A percentile compares a stretch with the other conserved stretches of the same genome.
These are phyloP conservation scores for Cystobasidium sp. DNA, from an alignment of 1,284 basidiomycete species.

Conservation along the genomic window DNA sequence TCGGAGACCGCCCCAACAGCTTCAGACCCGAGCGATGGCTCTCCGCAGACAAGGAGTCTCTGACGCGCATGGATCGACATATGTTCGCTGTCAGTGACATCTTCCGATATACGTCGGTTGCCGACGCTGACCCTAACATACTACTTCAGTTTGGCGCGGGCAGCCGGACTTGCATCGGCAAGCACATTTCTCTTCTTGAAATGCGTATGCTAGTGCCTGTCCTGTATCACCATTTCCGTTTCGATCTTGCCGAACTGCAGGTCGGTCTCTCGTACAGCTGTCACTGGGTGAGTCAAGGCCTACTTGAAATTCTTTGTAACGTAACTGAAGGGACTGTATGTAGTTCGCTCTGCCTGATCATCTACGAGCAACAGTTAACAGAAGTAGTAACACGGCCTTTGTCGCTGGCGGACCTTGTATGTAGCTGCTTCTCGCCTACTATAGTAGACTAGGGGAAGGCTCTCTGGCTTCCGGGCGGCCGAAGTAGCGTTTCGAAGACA, in stretches of 20 bases:
- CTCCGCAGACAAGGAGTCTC: neutral
- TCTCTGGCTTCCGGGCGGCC: no score
- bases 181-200: slow-evolving; percentile 12
- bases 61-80: slow-evolving; percentile 9
- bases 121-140: neutral
- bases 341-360: slow-evolving; percentile 1
- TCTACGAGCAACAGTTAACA: neutral
- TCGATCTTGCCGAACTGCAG: neutral
- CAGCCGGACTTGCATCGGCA: slow-evolving; percentile 7
- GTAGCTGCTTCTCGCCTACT: no score
- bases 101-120: neutral
- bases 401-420: no score
- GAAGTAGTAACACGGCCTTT: no score
- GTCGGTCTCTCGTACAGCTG: neutral
- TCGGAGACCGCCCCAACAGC: neutral
- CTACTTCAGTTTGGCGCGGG: slow-evolving; percentile 1
- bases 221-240: slow-evolving; percentile 1
- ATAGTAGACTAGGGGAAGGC: no score
- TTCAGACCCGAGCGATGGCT: slow-evolving; percentile 16
- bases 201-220: slow-evolving; percentile 7
- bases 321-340: neutral
- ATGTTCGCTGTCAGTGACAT: neutral
- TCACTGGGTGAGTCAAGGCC: slow-evolving; percentile 16
- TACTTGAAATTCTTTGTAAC: neutral
- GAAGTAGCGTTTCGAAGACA: no score